Evolutionary conservation across 176 grass and related monocot genomes (phyloP), one percentile per base, ranked within the genome.

Genomic region (Avena atlantica): DNA sequence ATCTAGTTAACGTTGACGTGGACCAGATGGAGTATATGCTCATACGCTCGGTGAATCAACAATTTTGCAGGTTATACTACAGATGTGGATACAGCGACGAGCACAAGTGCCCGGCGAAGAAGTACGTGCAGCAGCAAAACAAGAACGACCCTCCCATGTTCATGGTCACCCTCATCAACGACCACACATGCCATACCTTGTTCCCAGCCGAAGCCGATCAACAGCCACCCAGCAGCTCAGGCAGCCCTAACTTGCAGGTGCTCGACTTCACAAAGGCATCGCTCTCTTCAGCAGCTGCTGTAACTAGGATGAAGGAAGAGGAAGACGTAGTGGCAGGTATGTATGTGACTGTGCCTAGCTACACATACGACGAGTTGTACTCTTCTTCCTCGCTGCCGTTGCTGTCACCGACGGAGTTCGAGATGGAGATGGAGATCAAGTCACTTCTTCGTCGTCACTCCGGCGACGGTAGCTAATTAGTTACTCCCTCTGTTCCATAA

Each of bases 61-160:
- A 8, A 8, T 86, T 86, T 81, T 88, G 36, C 86, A 91, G 90
- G 70, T 24, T 81, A 45, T 91, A 91, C 86, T 91, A 91, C 61
- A 86, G 79, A 82, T 91, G 90, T 31, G 78, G 82, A 63, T 91
- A 82, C 62, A 70, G 62, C 8, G 70, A 85, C 12, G 86, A 85
- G 9, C 63, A 81, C 17, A 91, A 64, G 53, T 91, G 90, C 19
- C 69, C 70, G 45, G 90, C 90, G 5, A 91, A 81, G 70, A 91
- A 91, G 85, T 88, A 85, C 12, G 70, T 91, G 16, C 90, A 91
- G 82, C 86, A 86, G 15, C n/a, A 81, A 9, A 86, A 52, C 78
- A 82, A 45, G 15, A 53, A 17, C 10, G 2, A 69, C 29, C 81
- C 57, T 50, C 90, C 82, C 8, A 3, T 65, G 72, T 91, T 70